Evolutionary conservation across 148 eudicot genomes (phyloP).

Genomic region (Linanthus parryae): DNA sequence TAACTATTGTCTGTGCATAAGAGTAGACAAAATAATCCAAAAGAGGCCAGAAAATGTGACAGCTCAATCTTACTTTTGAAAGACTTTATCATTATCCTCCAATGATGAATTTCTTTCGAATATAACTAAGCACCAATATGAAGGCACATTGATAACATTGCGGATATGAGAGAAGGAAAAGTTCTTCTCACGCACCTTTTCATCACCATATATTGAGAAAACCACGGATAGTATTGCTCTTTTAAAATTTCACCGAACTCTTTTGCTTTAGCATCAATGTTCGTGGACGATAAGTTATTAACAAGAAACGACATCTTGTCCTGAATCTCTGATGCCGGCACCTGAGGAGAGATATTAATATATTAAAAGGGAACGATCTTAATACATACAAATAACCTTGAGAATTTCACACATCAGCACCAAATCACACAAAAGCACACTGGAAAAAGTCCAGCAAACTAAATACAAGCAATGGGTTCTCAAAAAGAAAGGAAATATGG

Average conservation of each 20-base stretch:
- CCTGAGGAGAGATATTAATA: slow-evolving; percentile 1
- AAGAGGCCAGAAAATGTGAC: too few species aligned
- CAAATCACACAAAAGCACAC: neutral
- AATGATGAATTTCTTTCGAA: too few species aligned
- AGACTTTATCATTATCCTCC: too few species aligned
- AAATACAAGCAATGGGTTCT: neutral
- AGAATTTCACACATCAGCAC: neutral
- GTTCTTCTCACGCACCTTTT: slow-evolving; percentile 13
- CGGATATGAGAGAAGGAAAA: neutral
- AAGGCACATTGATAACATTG: too few species aligned
- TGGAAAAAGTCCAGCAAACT: neutral
- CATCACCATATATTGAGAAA: slow-evolving; percentile 22
- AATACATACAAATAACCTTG: neutral
- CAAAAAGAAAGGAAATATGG: too few species aligned
- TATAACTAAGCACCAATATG: too few species aligned
- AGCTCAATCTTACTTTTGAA: too few species aligned
- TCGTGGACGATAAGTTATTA: slow-evolving; percentile 16
- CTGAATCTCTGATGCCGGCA: slow-evolving; percentile 13
- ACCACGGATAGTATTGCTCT: slow-evolving; percentile 17
- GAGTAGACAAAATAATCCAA: too few species aligned
- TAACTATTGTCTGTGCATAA: too few species aligned
- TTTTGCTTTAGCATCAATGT: slow-evolving; percentile 16
- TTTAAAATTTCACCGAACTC: slow-evolving; percentile 10
- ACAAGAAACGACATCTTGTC: slow-evolving; percentile 16
- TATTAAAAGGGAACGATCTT: neutral